Percentiles rank a stretch among this genome's conserved stretches.
Conservation (phyloP, 768 basidiomycete species). For the Tylopilus felleus region DNA sequence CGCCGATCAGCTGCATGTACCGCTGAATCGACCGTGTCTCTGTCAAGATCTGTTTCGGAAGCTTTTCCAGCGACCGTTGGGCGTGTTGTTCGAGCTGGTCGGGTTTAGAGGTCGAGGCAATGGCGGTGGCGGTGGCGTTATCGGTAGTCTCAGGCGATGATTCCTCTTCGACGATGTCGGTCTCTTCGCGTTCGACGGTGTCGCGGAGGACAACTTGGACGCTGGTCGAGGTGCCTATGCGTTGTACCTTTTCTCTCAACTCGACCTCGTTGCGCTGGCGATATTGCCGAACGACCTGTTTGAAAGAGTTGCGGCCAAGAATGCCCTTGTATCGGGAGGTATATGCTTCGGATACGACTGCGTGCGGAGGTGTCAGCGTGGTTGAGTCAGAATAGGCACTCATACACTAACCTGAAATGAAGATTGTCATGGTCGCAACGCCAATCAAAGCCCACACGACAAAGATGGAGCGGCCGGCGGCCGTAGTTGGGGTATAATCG, state of each 20-base stretch:
- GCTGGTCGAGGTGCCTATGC: not conserved
- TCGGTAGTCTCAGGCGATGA: not conserved
- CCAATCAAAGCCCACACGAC: constrained; percentile 77
- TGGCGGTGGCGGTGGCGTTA: not conserved
- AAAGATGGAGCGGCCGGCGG: constrained; percentile 73
- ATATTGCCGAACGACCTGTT: constrained; percentile 45
- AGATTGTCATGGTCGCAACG: constrained; percentile 70
- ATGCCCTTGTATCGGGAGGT: constrained; percentile 60
- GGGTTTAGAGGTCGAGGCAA: constrained; percentile 3
- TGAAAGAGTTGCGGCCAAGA: constrained; percentile 45
- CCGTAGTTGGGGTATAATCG: constrained; percentile 58
- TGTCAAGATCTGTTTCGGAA: constrained; percentile 38
- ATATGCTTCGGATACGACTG: constrained; percentile 66
- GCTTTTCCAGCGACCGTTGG: constrained; percentile 34
- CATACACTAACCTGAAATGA: constrained; percentile 56
- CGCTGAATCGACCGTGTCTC: constrained; percentile 39
- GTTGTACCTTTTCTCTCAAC: constrained; percentile 13
- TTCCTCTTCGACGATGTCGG: not conserved
- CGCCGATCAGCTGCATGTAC: constrained; percentile 37
- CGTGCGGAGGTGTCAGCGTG: not conserved
- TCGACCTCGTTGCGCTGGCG: constrained; percentile 26
- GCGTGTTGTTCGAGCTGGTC: constrained; percentile 14
- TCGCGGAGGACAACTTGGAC: not conserved
- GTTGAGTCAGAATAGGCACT: not conserved
- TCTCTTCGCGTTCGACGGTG: not conserved